A percentile compares a stretch with the other conserved stretches of the same genome.
Evolutionary conservation across 2,329 filamentous ascomycete species (phyloP).

Genomic region (Neonectria punicea): DNA sequence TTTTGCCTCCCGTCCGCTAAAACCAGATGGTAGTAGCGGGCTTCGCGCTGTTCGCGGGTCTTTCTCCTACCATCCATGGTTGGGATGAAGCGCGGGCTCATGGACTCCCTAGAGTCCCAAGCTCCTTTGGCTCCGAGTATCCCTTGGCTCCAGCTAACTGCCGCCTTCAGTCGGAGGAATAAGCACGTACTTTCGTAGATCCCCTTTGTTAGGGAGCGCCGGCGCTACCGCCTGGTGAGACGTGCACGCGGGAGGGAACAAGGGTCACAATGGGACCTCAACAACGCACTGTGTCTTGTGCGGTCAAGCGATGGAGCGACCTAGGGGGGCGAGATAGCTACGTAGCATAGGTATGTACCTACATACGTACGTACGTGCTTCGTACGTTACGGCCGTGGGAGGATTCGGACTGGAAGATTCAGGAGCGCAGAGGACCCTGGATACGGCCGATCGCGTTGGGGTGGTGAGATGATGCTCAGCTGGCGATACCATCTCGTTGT

Average conservation of each 20-base stretch:
- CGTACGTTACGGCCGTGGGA: neutral
- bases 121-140: neutral
- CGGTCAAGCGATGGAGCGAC: slow-evolving; percentile 37
- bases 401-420: neutral
- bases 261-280: slow-evolving; percentile 34
- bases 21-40: neutral
- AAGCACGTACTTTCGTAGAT: slow-evolving; percentile 32
- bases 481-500: slow-evolving; percentile 33
- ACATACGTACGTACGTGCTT: neutral
- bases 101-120: neutral
- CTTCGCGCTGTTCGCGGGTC: neutral
- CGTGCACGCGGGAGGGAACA: slow-evolving; percentile 43
- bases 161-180: slow-evolving; percentile 17
- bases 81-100: neutral
- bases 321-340: slow-evolving; percentile 32
- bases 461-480: slow-evolving; percentile 28
- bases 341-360: neutral
- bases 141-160: neutral
- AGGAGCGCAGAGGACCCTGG: neutral
- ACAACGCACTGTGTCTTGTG: slow-evolving; percentile 29
- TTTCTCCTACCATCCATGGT: neutral
- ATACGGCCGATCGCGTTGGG: slow-evolving; percentile 11
- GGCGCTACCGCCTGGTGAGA: slow-evolving; percentile 38
- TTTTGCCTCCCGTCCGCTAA: slow-evolving; percentile 6
- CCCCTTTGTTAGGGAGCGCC: slow-evolving; percentile 28